Conservation (phyloP, 495 filamentous ascomycete genomes). For the Xylaria nigripes region DNA sequence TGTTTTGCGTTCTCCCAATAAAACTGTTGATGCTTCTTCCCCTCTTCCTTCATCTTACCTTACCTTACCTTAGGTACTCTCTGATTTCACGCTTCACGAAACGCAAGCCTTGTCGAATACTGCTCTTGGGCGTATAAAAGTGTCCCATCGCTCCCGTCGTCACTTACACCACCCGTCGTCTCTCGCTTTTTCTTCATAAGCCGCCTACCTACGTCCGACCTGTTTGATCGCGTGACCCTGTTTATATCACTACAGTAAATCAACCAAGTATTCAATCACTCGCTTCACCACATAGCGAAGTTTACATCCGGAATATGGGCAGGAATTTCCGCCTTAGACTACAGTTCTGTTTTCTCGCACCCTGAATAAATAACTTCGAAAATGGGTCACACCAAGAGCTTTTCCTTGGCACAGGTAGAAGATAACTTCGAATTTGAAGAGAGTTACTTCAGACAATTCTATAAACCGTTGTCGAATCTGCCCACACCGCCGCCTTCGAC, state of each 20-base stretch:
- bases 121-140: background rate
- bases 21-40: conserved; percentile 17
- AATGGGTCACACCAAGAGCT: conserved; percentile 27
- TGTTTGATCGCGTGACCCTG: conserved; percentile 21
- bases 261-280: background rate
- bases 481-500: conserved; percentile 51
- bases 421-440: conserved; percentile 45
- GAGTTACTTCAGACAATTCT: conserved; percentile 47
- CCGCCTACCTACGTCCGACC: conserved; percentile 1
- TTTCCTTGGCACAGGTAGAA: conserved; percentile 28
- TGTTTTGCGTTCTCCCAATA: conserved; percentile 15
- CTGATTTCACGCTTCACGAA: conserved; percentile 5
- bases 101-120: background rate
- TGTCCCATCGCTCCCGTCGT: background rate
- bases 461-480: conserved; percentile 51
- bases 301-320: conserved; percentile 24
- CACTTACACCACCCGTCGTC: background rate
- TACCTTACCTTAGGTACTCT: no score
- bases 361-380: conserved; percentile 10
- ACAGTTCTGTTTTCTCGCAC: conserved; percentile 16
- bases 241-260: conserved; percentile 13
- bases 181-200: background rate
- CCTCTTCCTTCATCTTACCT: conserved; percentile 1
- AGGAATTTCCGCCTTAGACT: conserved; percentile 11
- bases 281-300: background rate